Percentiles rank a stretch among this genome's conserved stretches.
phyloP scores from a whole-genome alignment of 2,329 filamentous ascomycete genomes.

The Pseudofabraea citricarpa region DNA sequence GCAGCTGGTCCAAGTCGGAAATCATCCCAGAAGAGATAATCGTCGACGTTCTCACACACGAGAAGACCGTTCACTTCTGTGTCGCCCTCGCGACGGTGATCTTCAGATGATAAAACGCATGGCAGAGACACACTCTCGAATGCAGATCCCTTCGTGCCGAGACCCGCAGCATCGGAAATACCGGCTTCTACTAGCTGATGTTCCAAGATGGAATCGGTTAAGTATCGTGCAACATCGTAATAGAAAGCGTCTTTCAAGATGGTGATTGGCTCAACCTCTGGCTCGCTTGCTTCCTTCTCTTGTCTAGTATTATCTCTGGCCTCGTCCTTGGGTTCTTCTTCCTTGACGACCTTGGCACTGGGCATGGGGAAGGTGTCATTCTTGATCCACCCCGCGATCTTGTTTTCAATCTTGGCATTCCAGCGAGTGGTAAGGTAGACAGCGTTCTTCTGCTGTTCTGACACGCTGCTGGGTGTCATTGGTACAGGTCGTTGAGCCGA shows the following conservation, averaged over 20 bases:
- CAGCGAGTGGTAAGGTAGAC: constrained; percentile 44
- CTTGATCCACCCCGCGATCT: constrained; percentile 38
- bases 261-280: background rate
- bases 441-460: constrained; percentile 51
- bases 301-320: background rate
- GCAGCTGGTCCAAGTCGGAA: constrained; percentile 39
- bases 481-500: constrained; percentile 35
- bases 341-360: constrained; percentile 7
- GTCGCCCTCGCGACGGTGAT: constrained; percentile 10
- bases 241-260: constrained; percentile 33
- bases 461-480: constrained; percentile 39
- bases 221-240: constrained; percentile 34
- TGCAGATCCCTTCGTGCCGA: constrained; percentile 30
- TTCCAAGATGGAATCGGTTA: constrained; percentile 43
- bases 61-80: constrained; percentile 15
- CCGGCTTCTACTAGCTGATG: constrained; percentile 39
- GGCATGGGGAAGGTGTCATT: constrained; percentile 11
- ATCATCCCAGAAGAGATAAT: constrained; percentile 47
- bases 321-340: constrained; percentile 1
- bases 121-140: constrained; percentile 16
- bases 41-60: constrained; percentile 33
- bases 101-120: constrained; percentile 16
- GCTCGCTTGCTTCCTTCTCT: background rate
- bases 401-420: constrained; percentile 40
- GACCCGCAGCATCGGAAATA: constrained; percentile 38